Evolutionary conservation across 257 asterid species (phyloP).

Genomic region (Thymus mandschuricus): DNA sequence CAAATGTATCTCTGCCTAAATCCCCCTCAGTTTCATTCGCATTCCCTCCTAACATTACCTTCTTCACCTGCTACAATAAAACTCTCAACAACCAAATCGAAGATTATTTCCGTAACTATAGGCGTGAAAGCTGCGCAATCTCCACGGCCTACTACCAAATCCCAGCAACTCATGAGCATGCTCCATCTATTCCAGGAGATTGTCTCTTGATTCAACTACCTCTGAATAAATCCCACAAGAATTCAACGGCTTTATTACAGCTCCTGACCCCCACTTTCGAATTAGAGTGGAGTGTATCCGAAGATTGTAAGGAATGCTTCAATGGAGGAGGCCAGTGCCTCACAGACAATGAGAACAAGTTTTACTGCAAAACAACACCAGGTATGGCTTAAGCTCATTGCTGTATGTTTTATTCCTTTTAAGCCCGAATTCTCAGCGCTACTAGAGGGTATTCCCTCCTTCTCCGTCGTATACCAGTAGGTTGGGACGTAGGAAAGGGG

Average conservation of each 20-base stretch:
- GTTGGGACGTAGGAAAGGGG: too few species aligned
- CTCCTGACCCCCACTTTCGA: constrained; percentile 25
- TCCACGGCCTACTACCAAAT: constrained; percentile 8
- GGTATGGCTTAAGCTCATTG: too few species aligned
- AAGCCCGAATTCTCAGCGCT: background rate
- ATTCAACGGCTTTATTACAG: background rate
- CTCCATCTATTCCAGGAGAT: background rate
- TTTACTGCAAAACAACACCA: constrained; percentile 12
- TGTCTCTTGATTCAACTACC: constrained; percentile 39
- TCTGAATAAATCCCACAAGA: background rate
- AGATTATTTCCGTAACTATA: background rate
- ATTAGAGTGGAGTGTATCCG: constrained; percentile 25
- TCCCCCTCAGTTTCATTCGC: constrained; percentile 33
- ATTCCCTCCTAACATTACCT: constrained; percentile 31
- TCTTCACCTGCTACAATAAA: constrained; percentile 28
- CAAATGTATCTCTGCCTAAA: background rate
- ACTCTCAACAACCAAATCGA: background rate
- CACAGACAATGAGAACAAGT: background rate
- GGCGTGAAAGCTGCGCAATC: background rate
- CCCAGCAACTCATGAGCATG: background rate
- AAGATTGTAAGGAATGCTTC: constrained; percentile 23
- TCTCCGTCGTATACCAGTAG: too few species aligned
- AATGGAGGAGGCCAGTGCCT: constrained; percentile 24
- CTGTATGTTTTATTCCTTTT: too few species aligned
- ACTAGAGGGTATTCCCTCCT: background rate